phyloP scores from a whole-genome alignment of 257 asterid genomes.

The Nicotiana tabacum region DNA sequence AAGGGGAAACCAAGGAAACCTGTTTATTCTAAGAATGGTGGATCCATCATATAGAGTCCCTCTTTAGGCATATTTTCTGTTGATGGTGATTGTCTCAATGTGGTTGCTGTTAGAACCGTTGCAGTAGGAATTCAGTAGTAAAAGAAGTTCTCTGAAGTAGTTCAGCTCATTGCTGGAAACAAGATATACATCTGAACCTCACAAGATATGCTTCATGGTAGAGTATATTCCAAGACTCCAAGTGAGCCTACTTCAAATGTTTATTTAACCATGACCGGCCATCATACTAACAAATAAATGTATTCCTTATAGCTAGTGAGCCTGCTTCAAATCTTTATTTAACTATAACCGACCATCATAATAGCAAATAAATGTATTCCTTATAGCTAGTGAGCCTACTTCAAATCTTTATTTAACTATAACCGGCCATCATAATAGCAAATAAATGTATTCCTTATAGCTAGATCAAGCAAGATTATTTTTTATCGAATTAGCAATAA shows the following conservation, averaged over 20 bases:
- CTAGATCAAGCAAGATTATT: not conserved
- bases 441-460: not conserved
- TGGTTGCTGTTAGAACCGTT: not conserved
- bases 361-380: not conserved
- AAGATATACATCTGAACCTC: not conserved
- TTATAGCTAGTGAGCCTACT: too few species aligned
- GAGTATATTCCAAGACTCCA: not conserved
- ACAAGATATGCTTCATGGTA: not conserved
- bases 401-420: too few species aligned
- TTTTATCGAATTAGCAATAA: not conserved
- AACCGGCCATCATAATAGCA: too few species aligned
- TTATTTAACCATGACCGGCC: not conserved
- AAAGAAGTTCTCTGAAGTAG: not conserved
- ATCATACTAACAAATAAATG: slow-evolving; percentile 1
- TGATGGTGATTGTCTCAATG: not conserved
- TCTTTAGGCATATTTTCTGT: slow-evolving; percentile 13
- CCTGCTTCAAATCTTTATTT: not conserved
- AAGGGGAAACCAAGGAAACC: slow-evolving; percentile 61
- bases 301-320: not conserved
- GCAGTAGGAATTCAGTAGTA: not conserved
- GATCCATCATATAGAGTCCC: slow-evolving; percentile 62
- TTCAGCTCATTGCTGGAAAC: slow-evolving; percentile 4
- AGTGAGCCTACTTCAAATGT: not conserved
- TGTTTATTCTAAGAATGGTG: slow-evolving; percentile 53
- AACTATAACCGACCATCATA: not conserved